Evolutionary conservation across 768 basidiomycete genomes (phyloP).

Genomic region (Termitomyces sp.): DNA sequence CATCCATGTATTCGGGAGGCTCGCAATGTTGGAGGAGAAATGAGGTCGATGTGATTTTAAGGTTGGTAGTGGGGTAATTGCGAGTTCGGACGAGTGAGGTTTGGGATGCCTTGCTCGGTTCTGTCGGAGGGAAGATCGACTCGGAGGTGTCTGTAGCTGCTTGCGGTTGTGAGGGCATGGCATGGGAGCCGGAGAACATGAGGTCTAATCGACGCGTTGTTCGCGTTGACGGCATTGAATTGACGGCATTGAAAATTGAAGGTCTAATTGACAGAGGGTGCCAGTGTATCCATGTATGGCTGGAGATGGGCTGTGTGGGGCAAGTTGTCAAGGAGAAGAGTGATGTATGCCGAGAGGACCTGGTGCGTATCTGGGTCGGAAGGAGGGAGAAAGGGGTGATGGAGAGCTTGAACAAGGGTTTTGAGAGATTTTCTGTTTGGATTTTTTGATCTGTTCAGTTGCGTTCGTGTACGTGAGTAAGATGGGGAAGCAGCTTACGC

Average conservation of each 20-base stretch:
- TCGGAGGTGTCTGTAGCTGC: not conserved
- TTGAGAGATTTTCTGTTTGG: constrained; percentile 69
- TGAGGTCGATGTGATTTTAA: too few species aligned
- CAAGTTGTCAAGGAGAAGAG: too few species aligned
- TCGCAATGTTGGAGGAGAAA: too few species aligned
- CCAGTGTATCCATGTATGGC: too few species aligned
- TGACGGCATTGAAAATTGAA: too few species aligned
- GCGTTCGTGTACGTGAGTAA: too few species aligned
- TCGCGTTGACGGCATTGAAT: constrained; percentile 3
- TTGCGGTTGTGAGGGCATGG: not conserved
- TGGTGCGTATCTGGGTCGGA: not conserved
- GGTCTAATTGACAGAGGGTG: too few species aligned
- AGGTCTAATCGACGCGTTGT: constrained; percentile 2
- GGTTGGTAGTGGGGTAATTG: not conserved
- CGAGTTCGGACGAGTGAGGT: not conserved
- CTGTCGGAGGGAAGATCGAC: too few species aligned
- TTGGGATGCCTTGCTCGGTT: not conserved
- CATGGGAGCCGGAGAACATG: not conserved
- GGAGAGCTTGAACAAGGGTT: constrained; percentile 52
- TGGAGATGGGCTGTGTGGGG: too few species aligned
- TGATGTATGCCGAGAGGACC: constrained; percentile 40
- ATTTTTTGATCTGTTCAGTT: constrained; percentile 35
- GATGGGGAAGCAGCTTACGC: constrained; percentile 40
- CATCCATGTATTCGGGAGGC: not conserved
- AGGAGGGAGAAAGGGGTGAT: too few species aligned